These are phyloP conservation scores for Boechera retrofracta DNA, from an alignment of 345 rosid species.

Conservation along the genomic window DNA sequence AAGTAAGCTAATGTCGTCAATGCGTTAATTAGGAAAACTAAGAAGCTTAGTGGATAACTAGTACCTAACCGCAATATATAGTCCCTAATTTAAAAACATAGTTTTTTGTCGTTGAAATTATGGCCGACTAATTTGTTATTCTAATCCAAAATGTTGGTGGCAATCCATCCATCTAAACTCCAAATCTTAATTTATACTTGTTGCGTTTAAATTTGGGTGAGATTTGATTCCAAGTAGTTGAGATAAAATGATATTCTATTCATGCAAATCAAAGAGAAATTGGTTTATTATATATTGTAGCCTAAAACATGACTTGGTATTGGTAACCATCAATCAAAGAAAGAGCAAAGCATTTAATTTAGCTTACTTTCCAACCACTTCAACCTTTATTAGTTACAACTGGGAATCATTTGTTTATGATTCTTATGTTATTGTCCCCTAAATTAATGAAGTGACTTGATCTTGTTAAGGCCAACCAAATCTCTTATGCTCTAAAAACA, in stretches of 20 bases:
- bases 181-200: constrained; percentile 3
- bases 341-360: constrained; percentile 13
- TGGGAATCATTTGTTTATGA: constrained; percentile 18
- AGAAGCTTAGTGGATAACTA: constrained; percentile 13
- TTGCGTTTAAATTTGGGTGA: background rate
- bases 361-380: constrained; percentile 15
- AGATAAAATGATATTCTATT: constrained; percentile 14
- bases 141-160: constrained; percentile 20
- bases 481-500: background rate
- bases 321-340: constrained; percentile 18
- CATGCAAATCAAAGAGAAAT: background rate
- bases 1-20: background rate
- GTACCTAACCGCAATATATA: background rate
- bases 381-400: background rate
- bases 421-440: constrained; percentile 1
- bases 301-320: constrained; percentile 9
- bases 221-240: constrained; percentile 22
- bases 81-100: background rate
- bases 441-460: background rate
- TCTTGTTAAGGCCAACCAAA: constrained; percentile 8
- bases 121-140: background rate
- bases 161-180: background rate
- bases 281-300: background rate
- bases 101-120: background rate
- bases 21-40: background rate